These are phyloP conservation scores for Coleophoma eucalyptorum DNA, from an alignment of 2,329 filamentous ascomycete species.

Conservation along the genomic window DNA sequence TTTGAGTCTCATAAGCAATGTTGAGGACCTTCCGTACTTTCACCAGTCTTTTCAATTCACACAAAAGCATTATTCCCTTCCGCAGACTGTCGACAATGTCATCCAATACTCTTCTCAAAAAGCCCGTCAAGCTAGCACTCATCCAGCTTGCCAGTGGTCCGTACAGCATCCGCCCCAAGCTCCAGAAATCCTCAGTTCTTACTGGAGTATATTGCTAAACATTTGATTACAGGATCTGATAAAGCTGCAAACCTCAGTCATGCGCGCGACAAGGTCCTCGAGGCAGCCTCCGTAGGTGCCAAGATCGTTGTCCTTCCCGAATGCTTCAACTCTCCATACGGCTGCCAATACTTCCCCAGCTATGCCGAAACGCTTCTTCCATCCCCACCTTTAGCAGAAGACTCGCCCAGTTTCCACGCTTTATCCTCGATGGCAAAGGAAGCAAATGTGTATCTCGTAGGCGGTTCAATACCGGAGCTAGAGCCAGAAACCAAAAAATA, in stretches of 20 bases:
- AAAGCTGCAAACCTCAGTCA: slow-evolving; percentile 80
- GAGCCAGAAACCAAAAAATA: slow-evolving; percentile 60
- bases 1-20: slow-evolving; percentile 4
- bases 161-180: slow-evolving; percentile 7
- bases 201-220: no score
- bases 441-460: slow-evolving; percentile 76
- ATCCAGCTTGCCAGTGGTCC: slow-evolving; percentile 74
- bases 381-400: slow-evolving; percentile 64
- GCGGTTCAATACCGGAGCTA: slow-evolving; percentile 88
- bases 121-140: slow-evolving; percentile 75
- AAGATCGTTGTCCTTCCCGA: slow-evolving; percentile 90
- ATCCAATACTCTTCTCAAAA: slow-evolving; percentile 52
- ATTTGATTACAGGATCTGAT: slow-evolving; percentile 54
- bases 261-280: slow-evolving; percentile 77
- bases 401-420: slow-evolving; percentile 82
- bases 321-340: slow-evolving; percentile 99
- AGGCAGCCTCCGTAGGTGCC: slow-evolving; percentile 73
- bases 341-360: slow-evolving; percentile 81
- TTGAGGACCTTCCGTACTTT: slow-evolving; percentile 9
- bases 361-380: slow-evolving; percentile 89
- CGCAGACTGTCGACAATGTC: slow-evolving; percentile 19
- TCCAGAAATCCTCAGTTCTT: no score
- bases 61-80: not conserved
- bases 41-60: slow-evolving; percentile 6
- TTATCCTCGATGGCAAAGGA: slow-evolving; percentile 77